A percentile compares a stretch with the other conserved stretches of the same genome.
These are phyloP conservation scores for Eutrema yunnanense DNA, from an alignment of 345 rosid genomes.

Conservation along the genomic window DNA sequence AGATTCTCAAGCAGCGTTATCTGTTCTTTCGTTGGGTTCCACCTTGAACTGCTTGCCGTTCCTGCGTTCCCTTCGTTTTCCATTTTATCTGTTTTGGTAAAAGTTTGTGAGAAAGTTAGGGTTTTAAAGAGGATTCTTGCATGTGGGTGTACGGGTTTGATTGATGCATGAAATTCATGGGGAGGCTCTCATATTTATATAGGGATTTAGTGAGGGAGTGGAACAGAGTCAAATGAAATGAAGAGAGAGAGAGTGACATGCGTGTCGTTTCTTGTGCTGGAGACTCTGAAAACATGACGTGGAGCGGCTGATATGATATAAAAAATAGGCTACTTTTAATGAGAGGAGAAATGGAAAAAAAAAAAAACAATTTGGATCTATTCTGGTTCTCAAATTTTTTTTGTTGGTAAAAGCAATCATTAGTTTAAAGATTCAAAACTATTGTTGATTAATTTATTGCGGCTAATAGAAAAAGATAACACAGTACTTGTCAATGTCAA, in stretches of 20 bases:
- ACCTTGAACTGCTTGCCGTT: slow-evolving; percentile 44
- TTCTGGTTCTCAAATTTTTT: not conserved
- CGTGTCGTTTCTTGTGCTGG: slow-evolving; percentile 82
- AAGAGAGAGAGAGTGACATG: slow-evolving; percentile 42
- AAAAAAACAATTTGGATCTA: not conserved
- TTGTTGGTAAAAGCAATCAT: not conserved
- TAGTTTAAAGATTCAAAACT: not conserved
- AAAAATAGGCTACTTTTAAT: slow-evolving; percentile 18
- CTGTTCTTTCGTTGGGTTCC: slow-evolving; percentile 96
- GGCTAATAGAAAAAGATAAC: not conserved
- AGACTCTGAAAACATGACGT: slow-evolving; percentile 91
- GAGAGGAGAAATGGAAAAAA: not conserved
- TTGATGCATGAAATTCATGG: slow-evolving; percentile 13
- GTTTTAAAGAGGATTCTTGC: slow-evolving; percentile 1
- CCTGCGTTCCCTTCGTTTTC: slow-evolving; percentile 24
- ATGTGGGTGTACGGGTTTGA: slow-evolving; percentile 16
- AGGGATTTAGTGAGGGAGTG: slow-evolving; percentile 11
- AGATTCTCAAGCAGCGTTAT: slow-evolving; percentile 61
- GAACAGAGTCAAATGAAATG: slow-evolving; percentile 17
- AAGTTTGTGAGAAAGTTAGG: not conserved
- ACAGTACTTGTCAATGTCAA: not conserved
- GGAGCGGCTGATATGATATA: slow-evolving; percentile 45
- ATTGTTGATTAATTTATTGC: not conserved
- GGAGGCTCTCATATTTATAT: slow-evolving; percentile 11
- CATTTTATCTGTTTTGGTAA: not conserved